Conservation (phyloP, 2,329 filamentous ascomycete species). For the Xylariaceae sp. region DNA sequence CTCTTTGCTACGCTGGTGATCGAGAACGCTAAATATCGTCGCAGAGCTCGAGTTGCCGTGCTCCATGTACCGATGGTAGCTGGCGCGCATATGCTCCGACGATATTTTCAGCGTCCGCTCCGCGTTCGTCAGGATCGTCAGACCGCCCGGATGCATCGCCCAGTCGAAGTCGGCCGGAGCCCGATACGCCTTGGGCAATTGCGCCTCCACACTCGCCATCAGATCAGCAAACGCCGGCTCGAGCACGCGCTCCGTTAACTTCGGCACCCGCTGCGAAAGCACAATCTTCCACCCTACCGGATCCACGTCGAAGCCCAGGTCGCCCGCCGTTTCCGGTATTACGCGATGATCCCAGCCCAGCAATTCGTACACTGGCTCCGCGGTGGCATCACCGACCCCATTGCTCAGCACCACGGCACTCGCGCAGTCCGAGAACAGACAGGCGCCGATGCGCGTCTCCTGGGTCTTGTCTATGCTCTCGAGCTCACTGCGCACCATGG, state of each 20-base stretch:
- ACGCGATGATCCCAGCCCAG: conserved; percentile 61
- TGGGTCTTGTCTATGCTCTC: conserved; percentile 55
- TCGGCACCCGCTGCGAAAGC: conserved; percentile 56
- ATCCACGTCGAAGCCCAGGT: conserved; percentile 62
- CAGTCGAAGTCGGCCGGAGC: conserved; percentile 60
- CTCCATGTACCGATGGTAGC: conserved; percentile 62
- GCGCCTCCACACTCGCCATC: conserved; percentile 40
- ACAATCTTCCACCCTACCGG: conserved; percentile 64
- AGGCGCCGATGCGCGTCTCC: conserved; percentile 59
- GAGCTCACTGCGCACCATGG: conserved; percentile 59
- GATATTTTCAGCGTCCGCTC: conserved; percentile 53
- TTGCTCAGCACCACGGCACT: conserved; percentile 62
- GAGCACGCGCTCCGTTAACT: conserved; percentile 48
- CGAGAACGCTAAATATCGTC: conserved; percentile 63
- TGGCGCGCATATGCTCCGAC: conserved; percentile 62
- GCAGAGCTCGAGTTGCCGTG: conserved; percentile 66
- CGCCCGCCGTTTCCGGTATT: conserved; percentile 55
- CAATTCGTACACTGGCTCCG: conserved; percentile 51
- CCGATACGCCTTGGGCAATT: conserved; percentile 42
- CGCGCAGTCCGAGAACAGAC: conserved; percentile 66
- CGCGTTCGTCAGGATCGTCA: conserved; percentile 60
- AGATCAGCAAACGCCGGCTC: conserved; percentile 51
- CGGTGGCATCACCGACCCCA: conserved; percentile 44
- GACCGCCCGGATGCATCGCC: conserved; percentile 67
- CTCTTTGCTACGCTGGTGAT: conserved; percentile 53